A percentile compares a stretch with the other conserved stretches of the same genome.
Conservation (phyloP, 768 basidiomycete species). For the Russula lepida region DNA sequence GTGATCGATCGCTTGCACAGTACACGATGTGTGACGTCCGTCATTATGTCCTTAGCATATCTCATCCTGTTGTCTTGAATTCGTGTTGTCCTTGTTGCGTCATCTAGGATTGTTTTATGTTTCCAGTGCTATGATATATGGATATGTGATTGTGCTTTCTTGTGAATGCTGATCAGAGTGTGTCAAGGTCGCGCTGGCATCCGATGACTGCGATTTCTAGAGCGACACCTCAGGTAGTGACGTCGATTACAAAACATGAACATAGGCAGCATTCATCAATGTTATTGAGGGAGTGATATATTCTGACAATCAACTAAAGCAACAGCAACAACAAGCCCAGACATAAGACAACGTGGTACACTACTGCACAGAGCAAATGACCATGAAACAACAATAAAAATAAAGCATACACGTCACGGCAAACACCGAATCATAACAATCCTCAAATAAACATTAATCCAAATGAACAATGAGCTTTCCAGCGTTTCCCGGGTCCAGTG, state of each 20-base stretch:
- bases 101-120: background rate
- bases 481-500: background rate
- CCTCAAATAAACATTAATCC: background rate
- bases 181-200: background rate
- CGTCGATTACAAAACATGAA: background rate
- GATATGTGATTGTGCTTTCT: background rate
- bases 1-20: background rate
- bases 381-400: background rate
- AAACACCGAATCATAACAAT: too few species aligned
- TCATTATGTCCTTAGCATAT: background rate
- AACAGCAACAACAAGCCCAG: background rate
- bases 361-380: background rate
- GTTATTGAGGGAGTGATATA: background rate
- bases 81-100: background rate
- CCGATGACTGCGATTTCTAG: too few species aligned
- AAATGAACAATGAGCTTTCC: constrained; percentile 7
- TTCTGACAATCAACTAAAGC: background rate
- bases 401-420: background rate
- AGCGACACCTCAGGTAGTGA: background rate
- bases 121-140: background rate
- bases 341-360: background rate
- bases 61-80: background rate
- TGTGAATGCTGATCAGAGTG: background rate
- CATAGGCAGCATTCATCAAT: background rate
- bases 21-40: background rate